Evolutionary conservation across 148 eudicot species (phyloP).

Genomic region (Heliosperma pusillum): DNA sequence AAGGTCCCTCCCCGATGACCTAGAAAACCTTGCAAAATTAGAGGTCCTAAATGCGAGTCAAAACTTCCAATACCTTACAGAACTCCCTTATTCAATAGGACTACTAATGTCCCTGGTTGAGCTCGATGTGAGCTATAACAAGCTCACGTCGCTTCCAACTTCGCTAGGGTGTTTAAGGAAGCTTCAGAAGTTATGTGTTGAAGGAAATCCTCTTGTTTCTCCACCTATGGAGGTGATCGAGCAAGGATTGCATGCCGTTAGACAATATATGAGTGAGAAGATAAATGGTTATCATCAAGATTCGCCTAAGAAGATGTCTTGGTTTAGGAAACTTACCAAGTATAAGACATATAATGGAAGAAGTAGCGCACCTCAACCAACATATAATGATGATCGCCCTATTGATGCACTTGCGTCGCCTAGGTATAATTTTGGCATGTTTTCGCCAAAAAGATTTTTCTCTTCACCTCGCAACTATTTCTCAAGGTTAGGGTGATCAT

Average conservation of each 20-base stretch:
- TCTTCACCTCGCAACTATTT: constrained; percentile 35
- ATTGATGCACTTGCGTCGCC: constrained; percentile 62
- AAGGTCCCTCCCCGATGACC: constrained; percentile 65
- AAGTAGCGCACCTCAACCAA: background rate
- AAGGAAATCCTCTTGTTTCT: constrained; percentile 65
- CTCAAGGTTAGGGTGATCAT: constrained; percentile 13
- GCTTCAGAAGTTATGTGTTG: constrained; percentile 58
- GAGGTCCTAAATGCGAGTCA: constrained; percentile 63
- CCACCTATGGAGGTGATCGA: constrained; percentile 67
- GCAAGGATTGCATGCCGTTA: constrained; percentile 45
- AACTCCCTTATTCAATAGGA: constrained; percentile 58
- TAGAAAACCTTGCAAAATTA: constrained; percentile 61
- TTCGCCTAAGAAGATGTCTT: constrained; percentile 44
- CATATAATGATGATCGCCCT: constrained; percentile 25
- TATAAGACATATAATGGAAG: constrained; percentile 39
- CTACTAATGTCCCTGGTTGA: constrained; percentile 65
- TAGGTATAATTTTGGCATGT: constrained; percentile 43
- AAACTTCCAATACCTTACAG: constrained; percentile 56
- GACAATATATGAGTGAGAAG: constrained; percentile 49
- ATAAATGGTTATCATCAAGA: constrained; percentile 40
- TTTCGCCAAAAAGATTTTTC: constrained; percentile 59
- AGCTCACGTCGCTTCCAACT: constrained; percentile 41
- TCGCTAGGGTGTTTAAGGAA: constrained; percentile 57
- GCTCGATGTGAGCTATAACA: constrained; percentile 68
- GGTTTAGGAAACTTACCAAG: constrained; percentile 52